Base-by-base conservation (phyloP, 2,329 filamentous ascomycete genomes). In the Colletotrichum sp. region DNA sequence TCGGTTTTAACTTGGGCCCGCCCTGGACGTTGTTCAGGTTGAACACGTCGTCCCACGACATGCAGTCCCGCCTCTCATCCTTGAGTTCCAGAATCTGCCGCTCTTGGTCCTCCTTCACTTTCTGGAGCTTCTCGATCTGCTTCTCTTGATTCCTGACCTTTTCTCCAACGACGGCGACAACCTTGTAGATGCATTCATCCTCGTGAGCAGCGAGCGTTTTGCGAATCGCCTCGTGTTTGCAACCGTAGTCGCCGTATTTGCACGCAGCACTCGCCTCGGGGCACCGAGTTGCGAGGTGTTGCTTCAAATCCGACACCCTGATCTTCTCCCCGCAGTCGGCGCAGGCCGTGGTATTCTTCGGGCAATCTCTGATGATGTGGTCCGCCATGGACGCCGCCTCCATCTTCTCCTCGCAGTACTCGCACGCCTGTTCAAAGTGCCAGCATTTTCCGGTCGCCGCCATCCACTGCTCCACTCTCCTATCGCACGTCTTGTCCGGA, bases 371-470 rank as follows among this genome's bases (percentile, higher is more conserved):
- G 65, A 85, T 82, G 72, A 87, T 84, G 72, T 88, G 86, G n/a
- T 85, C 84, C 77, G 87, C 84, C 36, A 89, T 79, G n/a, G 88
- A 86, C 0, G 87, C 86, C 64, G 87, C 86, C 71, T 89, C 85
- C n/a, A 90, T 85, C 16, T 81, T 79, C 27, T 85, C 81, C n/a
- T 87, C 81, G 81, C 92, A 93, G 78, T 90, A 88, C n/a, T 84
- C 82, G 79, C 92, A 93, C 12, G 82, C 80, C 1, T 86, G 84
- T 36, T 87, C 81, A 68, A 86, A 86, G 79, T 93, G 92, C 27
- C 90, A 85, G 79, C 92, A 93, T 2, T 84, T 82, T 8, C 65
- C 71, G 13, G 68, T 69, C 6, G 39, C 65, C 9, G 74, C 52
- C 73, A 91, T 86, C 77, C 89, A 90, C 62, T 89, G 86, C 15